Conservation (phyloP, 2,329 filamentous ascomycete genomes). For the Fonsecaea multimorphosa region DNA sequence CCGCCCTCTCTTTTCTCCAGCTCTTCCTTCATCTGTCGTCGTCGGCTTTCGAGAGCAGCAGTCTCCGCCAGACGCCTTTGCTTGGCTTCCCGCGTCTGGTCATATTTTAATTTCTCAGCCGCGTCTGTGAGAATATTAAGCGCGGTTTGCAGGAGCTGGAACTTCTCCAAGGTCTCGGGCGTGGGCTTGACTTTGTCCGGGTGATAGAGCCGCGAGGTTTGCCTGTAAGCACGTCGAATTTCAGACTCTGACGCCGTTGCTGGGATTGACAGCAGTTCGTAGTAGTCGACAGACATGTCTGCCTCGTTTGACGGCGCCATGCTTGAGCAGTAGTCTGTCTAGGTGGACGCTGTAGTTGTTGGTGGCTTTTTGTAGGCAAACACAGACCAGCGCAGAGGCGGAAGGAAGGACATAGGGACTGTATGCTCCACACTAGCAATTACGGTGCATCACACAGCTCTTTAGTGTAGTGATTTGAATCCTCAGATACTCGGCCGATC, state of each 20-base stretch:
- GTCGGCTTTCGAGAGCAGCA: constrained; percentile 73
- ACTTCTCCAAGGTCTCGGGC: constrained; percentile 73
- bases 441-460: neutral
- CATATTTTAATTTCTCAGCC: constrained; percentile 75
- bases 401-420: neutral
- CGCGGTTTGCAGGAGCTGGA: constrained; percentile 84
- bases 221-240: constrained; percentile 82
- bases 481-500: neutral
- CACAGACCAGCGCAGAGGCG: neutral
- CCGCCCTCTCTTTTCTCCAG: constrained; percentile 72
- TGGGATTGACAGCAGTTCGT: constrained; percentile 71
- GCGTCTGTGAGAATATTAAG: constrained; percentile 79
- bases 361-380: neutral
- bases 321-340: neutral
- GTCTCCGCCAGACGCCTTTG: constrained; percentile 72
- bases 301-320: constrained; percentile 43
- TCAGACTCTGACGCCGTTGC: constrained; percentile 71
- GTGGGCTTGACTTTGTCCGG: constrained; percentile 85
- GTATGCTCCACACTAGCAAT: neutral
- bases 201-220: constrained; percentile 86
- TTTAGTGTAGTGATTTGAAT: neutral
- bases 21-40: constrained; percentile 82
- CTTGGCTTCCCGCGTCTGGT: constrained; percentile 74
- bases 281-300: constrained; percentile 74
- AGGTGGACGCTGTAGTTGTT: neutral